phyloP scores from a whole-genome alignment of 176 grass and related monocot species.

The Bromus sterilis region DNA sequence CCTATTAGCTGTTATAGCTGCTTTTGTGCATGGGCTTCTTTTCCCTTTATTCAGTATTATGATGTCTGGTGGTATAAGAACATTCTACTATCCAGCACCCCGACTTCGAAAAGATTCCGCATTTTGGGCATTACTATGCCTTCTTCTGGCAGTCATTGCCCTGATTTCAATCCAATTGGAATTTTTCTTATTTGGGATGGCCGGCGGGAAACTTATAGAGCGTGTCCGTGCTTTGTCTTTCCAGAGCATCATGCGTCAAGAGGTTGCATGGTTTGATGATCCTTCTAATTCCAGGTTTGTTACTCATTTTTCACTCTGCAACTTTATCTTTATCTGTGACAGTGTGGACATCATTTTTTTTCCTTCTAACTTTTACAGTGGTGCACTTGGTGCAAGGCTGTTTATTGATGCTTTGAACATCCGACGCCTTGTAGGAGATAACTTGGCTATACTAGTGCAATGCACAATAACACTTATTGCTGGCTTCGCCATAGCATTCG shows the following conservation, averaged over 20 bases:
- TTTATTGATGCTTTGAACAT: conserved; percentile 54
- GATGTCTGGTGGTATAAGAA: conserved; percentile 59
- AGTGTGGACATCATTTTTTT: conserved; percentile 7
- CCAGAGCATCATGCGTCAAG: conserved; percentile 61
- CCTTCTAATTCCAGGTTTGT: conserved; percentile 71
- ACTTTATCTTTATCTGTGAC: conserved; percentile 1
- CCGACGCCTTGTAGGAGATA: conserved; percentile 52
- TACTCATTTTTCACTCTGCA: neutral
- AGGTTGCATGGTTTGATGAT: conserved; percentile 79
- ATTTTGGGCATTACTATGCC: conserved; percentile 59
- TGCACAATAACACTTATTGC: conserved; percentile 25
- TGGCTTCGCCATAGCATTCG: conserved; percentile 56
- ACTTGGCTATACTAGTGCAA: conserved; percentile 57
- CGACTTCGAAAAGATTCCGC: conserved; percentile 56
- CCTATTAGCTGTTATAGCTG: conserved; percentile 44
- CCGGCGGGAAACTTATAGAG: conserved; percentile 70
- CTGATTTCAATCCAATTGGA: conserved; percentile 51
- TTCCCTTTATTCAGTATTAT: conserved; percentile 64
- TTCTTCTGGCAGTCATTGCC: conserved; percentile 37
- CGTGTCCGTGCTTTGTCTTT: conserved; percentile 68
- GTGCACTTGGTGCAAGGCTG: conserved; percentile 51
- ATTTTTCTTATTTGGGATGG: conserved; percentile 73
- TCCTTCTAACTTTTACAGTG: conserved; percentile 34
- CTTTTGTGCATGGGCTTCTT: conserved; percentile 58
- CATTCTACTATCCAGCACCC: conserved; percentile 57